Evolutionary conservation across 495 filamentous ascomycete species (phyloP), one percentile per base, ranked within the genome.

Genomic region (Aspergillus mulundensis): DNA sequence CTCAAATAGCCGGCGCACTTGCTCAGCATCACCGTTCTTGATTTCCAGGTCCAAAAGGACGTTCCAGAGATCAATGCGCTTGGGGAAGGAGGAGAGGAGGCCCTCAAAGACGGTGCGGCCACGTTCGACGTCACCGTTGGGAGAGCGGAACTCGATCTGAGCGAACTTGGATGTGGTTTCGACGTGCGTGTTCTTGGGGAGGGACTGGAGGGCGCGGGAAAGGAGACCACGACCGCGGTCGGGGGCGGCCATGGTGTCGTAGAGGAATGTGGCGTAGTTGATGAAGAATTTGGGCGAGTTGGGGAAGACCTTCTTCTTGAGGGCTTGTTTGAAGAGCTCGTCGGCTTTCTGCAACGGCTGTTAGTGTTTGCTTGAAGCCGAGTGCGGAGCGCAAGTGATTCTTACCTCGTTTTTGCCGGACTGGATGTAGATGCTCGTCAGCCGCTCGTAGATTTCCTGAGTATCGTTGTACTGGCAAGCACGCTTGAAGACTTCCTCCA

Each of bases 31-130:
- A 14, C 79, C 84, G 58, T 75, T 65, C 62, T 81, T 84, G 56
- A 87, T 87, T 74, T 98, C 94, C 58, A 96, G 78, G 61, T 96
- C 90, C 12, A 97, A 60, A 39, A 93, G 84, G 64, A 95, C 82
- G 70, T 91, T 96, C 91, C 93, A 97, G 47, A 96, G 70, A 68
- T 96, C 91, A 44, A 91, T 81, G 56, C 87, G 88, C 78, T 92
- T 94, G 56, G 90, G 90, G 77, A 87, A 96, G 15, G 86, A 86
- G 21, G 83, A 80, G 7, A 97, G 76, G 5, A 98, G 79, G 32
- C 85, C 89, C 70, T 97, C 94, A 62, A 97, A 96, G 41, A 97
- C 85, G 5, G 94, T 97, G 8, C 95, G 88, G 19, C 93, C 94
- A 25, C 91, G 88, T 73, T 98, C 94, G 4, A 89, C 76, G 62